These are phyloP conservation scores for Cladophialophora bantiana DNA, from an alignment of 2,329 filamentous ascomycete genomes.

Conservation along the genomic window DNA sequence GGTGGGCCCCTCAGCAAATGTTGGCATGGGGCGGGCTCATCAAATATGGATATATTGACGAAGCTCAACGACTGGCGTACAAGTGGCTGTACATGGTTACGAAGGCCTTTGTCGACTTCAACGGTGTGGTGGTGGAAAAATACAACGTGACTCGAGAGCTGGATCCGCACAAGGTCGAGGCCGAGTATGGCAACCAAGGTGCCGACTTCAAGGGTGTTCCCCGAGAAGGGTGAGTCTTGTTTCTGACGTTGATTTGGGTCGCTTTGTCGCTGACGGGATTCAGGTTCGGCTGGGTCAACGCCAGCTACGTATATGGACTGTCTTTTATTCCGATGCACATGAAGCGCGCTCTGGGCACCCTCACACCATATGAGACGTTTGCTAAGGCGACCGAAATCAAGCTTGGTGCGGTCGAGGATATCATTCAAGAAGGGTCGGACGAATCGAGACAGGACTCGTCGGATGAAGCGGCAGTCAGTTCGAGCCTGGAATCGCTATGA, in stretches of 20 bases:
- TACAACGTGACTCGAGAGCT: slow-evolving; percentile 93
- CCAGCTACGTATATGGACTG: slow-evolving; percentile 93
- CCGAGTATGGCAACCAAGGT: slow-evolving; percentile 97
- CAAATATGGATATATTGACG: slow-evolving; percentile 89
- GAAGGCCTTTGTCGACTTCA: slow-evolving; percentile 97
- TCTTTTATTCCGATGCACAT: slow-evolving; percentile 88
- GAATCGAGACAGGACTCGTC: slow-evolving; percentile 33
- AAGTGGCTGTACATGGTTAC: slow-evolving; percentile 99
- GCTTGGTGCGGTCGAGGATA: slow-evolving; percentile 33
- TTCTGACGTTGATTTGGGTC: not conserved
- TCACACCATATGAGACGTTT: slow-evolving; percentile 87
- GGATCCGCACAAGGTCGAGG: slow-evolving; percentile 91
- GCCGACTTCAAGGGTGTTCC: slow-evolving; percentile 94
- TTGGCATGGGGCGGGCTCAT: slow-evolving; percentile 93
- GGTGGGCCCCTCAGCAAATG: slow-evolving; percentile 99
- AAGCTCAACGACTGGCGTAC: slow-evolving; percentile 88
- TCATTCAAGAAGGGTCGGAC: slow-evolving; percentile 37
- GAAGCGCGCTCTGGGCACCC: slow-evolving; percentile 83
- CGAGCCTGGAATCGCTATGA: slow-evolving; percentile 22
- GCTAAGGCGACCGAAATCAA: slow-evolving; percentile 64
- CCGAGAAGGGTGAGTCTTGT: slow-evolving; percentile 81
- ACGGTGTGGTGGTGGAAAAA: slow-evolving; percentile 97
- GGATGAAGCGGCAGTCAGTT: slow-evolving; percentile 27
- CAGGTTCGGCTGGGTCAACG: slow-evolving; percentile 98
- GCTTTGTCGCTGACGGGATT: slow-evolving; percentile 15